Evolutionary conservation across 2,329 filamentous ascomycete species (phyloP).

Genomic region (Raffaelea deltoideospora): DNA sequence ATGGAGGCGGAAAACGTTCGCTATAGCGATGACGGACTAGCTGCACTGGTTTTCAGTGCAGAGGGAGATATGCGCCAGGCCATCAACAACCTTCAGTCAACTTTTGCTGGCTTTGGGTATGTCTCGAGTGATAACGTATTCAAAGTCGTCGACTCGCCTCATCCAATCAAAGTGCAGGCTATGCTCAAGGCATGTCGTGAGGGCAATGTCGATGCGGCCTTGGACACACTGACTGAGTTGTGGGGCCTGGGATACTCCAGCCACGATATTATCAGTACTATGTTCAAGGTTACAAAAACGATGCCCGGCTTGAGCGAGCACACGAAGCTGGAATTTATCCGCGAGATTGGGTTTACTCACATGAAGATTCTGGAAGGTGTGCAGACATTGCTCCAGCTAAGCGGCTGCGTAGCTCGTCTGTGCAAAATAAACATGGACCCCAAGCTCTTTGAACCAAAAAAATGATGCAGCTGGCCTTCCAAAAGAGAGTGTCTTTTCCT

Average conservation of each 20-base stretch:
- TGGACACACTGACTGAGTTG: conserved; percentile 76
- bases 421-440: conserved; percentile 97
- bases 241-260: conserved; percentile 96
- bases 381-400: conserved; percentile 85
- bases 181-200: conserved; percentile 98
- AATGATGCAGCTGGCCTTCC: too few species aligned
- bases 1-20: conserved; percentile 83
- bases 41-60: conserved; percentile 90
- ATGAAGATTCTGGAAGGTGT: conserved; percentile 99
- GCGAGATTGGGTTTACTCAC: conserved; percentile 96
- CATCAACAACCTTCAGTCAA: conserved; percentile 96
- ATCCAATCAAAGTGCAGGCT: conserved; percentile 95
- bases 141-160: conserved; percentile 89
- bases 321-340: conserved; percentile 92
- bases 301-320: conserved; percentile 86
- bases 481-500: too few species aligned
- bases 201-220: conserved; percentile 71
- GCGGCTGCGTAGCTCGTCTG: conserved; percentile 78
- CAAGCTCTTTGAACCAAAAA: conserved; percentile 55
- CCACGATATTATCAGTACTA: conserved; percentile 96
- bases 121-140: conserved; percentile 98
- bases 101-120: conserved; percentile 83
- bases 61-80: conserved; percentile 98
- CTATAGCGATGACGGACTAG: conserved; percentile 83
- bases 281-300: conserved; percentile 97